A percentile compares a stretch with the other conserved stretches of the same genome.
Conservation (phyloP, 805 yeast species). For the Priceomyces fermenticarens region DNA sequence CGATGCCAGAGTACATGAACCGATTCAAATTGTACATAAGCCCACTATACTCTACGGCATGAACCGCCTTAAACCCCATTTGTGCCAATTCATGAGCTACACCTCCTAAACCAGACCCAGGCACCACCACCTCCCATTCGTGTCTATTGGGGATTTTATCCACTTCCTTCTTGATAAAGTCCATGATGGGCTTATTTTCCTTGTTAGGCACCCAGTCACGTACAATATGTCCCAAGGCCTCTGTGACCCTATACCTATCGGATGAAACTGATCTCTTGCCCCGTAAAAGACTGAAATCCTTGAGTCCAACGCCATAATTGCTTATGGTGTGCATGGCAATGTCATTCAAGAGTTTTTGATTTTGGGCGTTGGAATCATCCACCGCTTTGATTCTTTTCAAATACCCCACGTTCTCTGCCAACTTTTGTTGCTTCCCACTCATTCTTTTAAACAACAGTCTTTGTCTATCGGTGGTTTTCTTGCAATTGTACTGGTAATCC, state of each 20-base stretch:
- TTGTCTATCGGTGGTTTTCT: constrained; percentile 45
- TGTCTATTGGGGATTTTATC: constrained; percentile 25
- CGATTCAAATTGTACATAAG: constrained; percentile 71
- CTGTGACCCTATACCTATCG: constrained; percentile 45
- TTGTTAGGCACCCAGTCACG: constrained; percentile 67
- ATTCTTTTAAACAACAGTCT: constrained; percentile 43
- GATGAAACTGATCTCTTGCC: constrained; percentile 10
- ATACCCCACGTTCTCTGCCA: constrained; percentile 54
- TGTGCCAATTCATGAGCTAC: constrained; percentile 61
- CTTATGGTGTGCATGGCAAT: constrained; percentile 45
- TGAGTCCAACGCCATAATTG: constrained; percentile 41
- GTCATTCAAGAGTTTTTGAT: constrained; percentile 45
- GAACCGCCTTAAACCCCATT: constrained; percentile 44
- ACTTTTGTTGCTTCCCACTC: constrained; percentile 54
- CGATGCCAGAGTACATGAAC: constrained; percentile 42
- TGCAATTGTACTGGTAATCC: constrained; percentile 37
- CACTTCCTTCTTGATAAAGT: constrained; percentile 42
- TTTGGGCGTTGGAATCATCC: constrained; percentile 46
- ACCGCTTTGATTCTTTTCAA: constrained; percentile 47
- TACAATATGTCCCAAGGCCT: constrained; percentile 69
- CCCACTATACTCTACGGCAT: constrained; percentile 73
- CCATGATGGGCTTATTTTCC: constrained; percentile 53
- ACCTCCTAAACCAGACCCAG: constrained; percentile 87
- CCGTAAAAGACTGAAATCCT: constrained; percentile 24
- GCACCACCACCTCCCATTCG: constrained; percentile 60